phyloP scores from a whole-genome alignment of 2,329 filamentous ascomycete species.

The Paecilomyces dactylethromorphus region DNA sequence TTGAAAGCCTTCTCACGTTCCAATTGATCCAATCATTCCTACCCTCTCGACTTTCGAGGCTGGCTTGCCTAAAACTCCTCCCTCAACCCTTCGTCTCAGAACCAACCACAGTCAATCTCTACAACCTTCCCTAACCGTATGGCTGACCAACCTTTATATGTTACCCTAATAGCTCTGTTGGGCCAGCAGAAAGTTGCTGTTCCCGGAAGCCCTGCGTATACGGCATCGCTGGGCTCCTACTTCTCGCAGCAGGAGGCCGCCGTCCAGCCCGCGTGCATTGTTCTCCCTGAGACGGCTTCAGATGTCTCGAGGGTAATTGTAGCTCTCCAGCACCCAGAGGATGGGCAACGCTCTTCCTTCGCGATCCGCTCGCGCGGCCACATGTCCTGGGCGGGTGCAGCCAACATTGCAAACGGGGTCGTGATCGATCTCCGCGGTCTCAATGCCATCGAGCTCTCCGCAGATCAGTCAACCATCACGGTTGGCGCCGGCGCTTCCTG shows the following conservation, averaged over 20 bases:
- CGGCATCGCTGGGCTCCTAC: background rate
- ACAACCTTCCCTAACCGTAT: background rate
- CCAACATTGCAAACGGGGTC: slow-evolving; percentile 36
- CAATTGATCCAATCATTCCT: too few species aligned
- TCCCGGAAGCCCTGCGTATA: slow-evolving; percentile 1
- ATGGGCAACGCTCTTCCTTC: slow-evolving; percentile 1
- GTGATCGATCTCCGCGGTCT: slow-evolving; percentile 32
- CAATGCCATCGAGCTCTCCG: background rate
- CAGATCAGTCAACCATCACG: background rate
- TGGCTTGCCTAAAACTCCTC: too few species aligned
- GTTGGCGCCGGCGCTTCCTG: slow-evolving; percentile 3
- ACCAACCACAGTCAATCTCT: too few species aligned
- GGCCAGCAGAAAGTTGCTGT: slow-evolving; percentile 2
- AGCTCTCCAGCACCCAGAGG: background rate
- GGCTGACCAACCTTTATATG: background rate
- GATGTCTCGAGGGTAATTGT: slow-evolving; percentile 4
- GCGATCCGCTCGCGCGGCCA: slow-evolving; percentile 42
- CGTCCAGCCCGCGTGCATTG: slow-evolving; percentile 3
- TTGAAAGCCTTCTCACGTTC: too few species aligned
- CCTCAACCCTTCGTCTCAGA: too few species aligned
- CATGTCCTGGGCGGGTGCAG: slow-evolving; percentile 31
- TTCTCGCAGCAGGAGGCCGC: slow-evolving; percentile 2
- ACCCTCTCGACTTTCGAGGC: too few species aligned
- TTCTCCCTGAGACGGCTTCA: slow-evolving; percentile 1
- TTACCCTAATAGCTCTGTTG: background rate